Base-by-base conservation (phyloP, 345 rosid species). In the Salix viminalis region DNA sequence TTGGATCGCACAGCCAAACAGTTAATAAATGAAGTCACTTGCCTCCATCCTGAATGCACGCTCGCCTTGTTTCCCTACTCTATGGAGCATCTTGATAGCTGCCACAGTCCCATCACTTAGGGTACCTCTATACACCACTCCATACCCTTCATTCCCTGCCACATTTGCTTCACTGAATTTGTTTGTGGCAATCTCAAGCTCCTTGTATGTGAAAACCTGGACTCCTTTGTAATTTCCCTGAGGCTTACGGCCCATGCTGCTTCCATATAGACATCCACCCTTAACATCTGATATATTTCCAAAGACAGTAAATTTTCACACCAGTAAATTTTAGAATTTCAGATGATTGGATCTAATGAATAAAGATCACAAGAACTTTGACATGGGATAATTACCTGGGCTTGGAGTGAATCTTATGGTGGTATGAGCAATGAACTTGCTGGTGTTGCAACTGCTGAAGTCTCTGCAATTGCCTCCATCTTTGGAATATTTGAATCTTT, bases 1-100 rank as follows among this genome's bases (percentile, higher is more conserved):
- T 26, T 26, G 28, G 28, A 26, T 26, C 28, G 28, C 28, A 26
- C 28, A 26, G 28, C 28, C 28, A 26, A 26, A 26, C 28, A 26
- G 28, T 1, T 26, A 85, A 81, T 81, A 80, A 90, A 86, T 85
- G 90, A 83, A 83, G 86, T 67, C 73, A 77, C 82, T 81, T 50
- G 90, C 98, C 97, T 94, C 95, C 80, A 90, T 77, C 79, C 98
- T 87, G 75, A 94, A 94, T 74, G 91, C 94, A 52, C 92, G 89
- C 69, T 94, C 98, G 48, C 90, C 91, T 79, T 88, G 92, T 68
- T 87, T 94, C 72, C 91, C 88, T 67, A 86, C 87, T 75, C 81
- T 81, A 54, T 78, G 91, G 67, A 90, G 81, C 87, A 79, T 91
- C 86, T 91, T 92, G 77, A 92, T 84, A 64, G 97, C 98, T 6